phyloP scores from a whole-genome alignment of 108 stramenopile genomes.

The Cylindrotheca closterium region DNA sequence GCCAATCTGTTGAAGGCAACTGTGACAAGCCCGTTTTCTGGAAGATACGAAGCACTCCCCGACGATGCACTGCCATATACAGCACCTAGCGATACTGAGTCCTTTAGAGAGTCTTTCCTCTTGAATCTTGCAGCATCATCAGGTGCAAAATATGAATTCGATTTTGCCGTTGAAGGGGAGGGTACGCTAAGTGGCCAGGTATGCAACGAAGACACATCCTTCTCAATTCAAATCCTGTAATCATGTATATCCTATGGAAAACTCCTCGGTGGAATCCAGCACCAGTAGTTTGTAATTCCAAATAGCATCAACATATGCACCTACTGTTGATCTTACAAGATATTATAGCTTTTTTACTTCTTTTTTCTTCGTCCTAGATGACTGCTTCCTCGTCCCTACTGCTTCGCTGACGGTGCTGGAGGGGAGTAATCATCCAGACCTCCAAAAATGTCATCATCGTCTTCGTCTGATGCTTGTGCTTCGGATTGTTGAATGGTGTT shows the following conservation, averaged over 20 bases:
- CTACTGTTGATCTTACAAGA: too few relatives aligned
- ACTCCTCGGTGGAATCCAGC: too few relatives aligned
- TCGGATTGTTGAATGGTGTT: neutral
- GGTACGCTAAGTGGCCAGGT: too few relatives aligned
- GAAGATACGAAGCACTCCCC: neutral
- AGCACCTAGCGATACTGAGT: neutral
- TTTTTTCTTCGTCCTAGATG: too few relatives aligned
- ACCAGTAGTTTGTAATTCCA: too few relatives aligned
- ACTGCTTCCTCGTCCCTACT: too few relatives aligned
- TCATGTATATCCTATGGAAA: too few relatives aligned
- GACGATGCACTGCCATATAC: neutral
- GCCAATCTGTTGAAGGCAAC: constrained; percentile 11
- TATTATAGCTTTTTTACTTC: too few relatives aligned
- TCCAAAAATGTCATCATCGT: constrained; percentile 81
- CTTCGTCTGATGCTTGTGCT: constrained; percentile 16
- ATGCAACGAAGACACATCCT: too few relatives aligned
- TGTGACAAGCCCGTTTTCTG: constrained; percentile 18
- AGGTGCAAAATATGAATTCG: neutral
- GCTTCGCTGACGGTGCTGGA: too few relatives aligned
- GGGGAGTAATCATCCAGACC: constrained; percentile 59
- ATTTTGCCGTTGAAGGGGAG: neutral
- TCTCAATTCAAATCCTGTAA: too few relatives aligned
- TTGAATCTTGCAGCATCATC: neutral
- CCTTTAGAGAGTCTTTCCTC: neutral
- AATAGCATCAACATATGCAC: too few relatives aligned